Base-by-base conservation (phyloP, 1,284 basidiomycete genomes). In the Irpex lacteus region DNA sequence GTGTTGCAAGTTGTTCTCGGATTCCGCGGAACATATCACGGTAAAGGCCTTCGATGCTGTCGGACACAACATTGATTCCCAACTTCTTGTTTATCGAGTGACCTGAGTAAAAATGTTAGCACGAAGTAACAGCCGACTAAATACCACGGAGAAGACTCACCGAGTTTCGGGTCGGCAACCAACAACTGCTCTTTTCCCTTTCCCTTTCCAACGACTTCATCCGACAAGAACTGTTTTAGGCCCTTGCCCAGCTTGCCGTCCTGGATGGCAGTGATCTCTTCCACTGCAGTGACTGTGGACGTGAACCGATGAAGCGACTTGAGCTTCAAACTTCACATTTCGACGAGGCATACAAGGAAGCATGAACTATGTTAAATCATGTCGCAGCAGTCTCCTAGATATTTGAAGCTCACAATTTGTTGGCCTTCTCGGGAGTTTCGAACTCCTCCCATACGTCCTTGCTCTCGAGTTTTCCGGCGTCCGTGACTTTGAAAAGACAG, bases 251-350 rank as follows among this genome's bases (percentile, higher is more conserved):
- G 77, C 80, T 98, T 96, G 68, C 96, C 96, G 61, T 92, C 91
- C 75, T 97, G 95, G 57, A 98, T 80, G 11, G 96, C 90, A 37
- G 95, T 94, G 71, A 98, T 90, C 76, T 98, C 97, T 79, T 98
- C 96, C n/a, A 99, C 97, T n/a, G 98, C 97, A 21, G 91, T 90
- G 34, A 95, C 98, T 8, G 97, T 98, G 57, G 95, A 97, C 44
- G 92, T 92, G 79, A 99, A 99, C 62, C 95, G 92, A 81, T 99
- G 97, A 64, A 99, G 85, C 52, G 95, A 94, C 76, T 97, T 95
- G 64, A 99, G 82, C 80, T 98, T 98, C 67, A 98, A 81, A 59
- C 96, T 97, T 66, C 58, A 49, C 19, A n/a, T 50, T 8, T 18
- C 11, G 26, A 18, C 50, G 18, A 19, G 8, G 19, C 19, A 21